A percentile compares a stretch with the other conserved stretches of the same genome.
Evolutionary conservation across 192 early-diverging fungal genomes (phyloP).

Genomic region (Gonapodya sp.): DNA sequence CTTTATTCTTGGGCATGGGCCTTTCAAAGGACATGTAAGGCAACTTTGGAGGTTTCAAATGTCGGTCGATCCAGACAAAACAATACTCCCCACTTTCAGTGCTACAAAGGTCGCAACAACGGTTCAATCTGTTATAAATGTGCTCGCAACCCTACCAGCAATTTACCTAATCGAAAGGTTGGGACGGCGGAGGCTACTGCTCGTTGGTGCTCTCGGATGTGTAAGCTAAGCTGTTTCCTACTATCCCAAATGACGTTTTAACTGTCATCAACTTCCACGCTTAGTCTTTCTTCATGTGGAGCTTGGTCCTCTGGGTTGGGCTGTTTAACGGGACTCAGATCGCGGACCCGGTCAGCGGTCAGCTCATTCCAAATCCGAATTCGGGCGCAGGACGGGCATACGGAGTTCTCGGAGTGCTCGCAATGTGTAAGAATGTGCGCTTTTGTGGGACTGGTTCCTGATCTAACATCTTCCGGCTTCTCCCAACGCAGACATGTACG

Average conservation of each 20-base stretch:
- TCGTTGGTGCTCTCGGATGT: slow-evolving; percentile 56
- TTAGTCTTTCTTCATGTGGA: slow-evolving; percentile 9
- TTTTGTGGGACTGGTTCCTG: background rate
- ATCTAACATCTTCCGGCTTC: slow-evolving; percentile 63
- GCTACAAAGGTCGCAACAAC: slow-evolving; percentile 23
- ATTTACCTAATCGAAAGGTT: slow-evolving; percentile 20
- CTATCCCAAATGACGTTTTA: too few species aligned
- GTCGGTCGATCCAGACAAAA: background rate
- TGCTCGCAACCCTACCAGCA: slow-evolving; percentile 65
- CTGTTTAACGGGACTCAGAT: background rate
- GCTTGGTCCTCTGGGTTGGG: background rate
- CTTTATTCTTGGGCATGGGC: slow-evolving; percentile 27
- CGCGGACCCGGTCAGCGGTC: background rate
- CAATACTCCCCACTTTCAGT: too few species aligned
- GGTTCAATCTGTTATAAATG: slow-evolving; percentile 70
- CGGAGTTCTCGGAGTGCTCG: too few species aligned
- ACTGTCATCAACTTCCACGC: slow-evolving; percentile 23
- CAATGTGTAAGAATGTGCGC: too few species aligned
- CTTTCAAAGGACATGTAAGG: background rate
- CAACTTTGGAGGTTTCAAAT: background rate
- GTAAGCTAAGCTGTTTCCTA: too few species aligned
- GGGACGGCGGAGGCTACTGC: slow-evolving; percentile 70
- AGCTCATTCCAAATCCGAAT: background rate
- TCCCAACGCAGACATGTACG: slow-evolving; percentile 68
- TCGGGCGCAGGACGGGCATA: too few species aligned